Base-by-base conservation (phyloP, 805 yeast species). In the Sugiyamaella lignohabitans region DNA sequence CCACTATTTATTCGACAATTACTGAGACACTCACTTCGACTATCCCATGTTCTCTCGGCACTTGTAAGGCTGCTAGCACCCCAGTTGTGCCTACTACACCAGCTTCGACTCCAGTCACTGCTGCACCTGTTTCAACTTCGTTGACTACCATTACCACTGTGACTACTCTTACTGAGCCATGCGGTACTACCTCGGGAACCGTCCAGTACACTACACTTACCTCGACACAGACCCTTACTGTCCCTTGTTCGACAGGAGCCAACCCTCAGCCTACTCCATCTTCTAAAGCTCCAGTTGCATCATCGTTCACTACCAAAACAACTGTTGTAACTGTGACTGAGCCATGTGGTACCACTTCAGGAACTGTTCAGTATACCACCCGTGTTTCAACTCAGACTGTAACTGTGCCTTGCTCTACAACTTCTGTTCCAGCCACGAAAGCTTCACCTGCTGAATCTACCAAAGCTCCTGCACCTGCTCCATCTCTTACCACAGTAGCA, bases 31-130 rank as follows among this genome's bases (percentile, higher is more conserved):
- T 17, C 11, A 17, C 38, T 18, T 16, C 20, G 6, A 35, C 20
- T 35, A 17, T 17, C 11, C 20, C 38, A 5, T 10, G 20, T 35
- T 35, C 38, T 17, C 5, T 5, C 6, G 38, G 20, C 11, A 14
- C 38, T 14, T 14, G 38, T 35, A 17, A 10, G 6, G 5, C 18
- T 17, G 53, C 51, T 42, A 42, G 50, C 42, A 52, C 52, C 20
- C 30, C 51, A 14, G 48, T 45, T 24, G 50, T 52, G n/a, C 46
- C 41, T 34, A 24, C 27, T 30, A 11, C 30, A 6, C 20, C 38
- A 5, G 38, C 38, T 35, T 16, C 38, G 5, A n/a, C n/a, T n/a
- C n/a, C n/a, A n/a, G n/a, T n/a, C n/a, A 18, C 6, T 16, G 21
- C 10, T 35, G 38, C 38, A 5, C 20, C 38, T 8, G n/a, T 27